Conservation (phyloP, 768 basidiomycete species). For the Vishniacozyma victoriae region DNA sequence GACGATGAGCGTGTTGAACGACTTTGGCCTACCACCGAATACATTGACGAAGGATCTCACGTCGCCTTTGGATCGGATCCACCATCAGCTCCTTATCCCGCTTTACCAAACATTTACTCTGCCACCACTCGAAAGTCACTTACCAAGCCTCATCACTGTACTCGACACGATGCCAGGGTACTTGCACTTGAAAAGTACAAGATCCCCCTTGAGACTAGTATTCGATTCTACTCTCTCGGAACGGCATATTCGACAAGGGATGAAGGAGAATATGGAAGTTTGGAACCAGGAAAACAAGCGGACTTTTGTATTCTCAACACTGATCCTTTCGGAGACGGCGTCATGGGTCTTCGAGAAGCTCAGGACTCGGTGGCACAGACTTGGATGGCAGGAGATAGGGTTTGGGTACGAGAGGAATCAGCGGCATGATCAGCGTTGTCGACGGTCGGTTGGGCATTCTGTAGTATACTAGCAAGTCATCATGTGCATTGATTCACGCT, state of each 20-base stretch:
- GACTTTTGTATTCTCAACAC: conserved; percentile 18
- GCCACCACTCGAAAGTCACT: conserved; percentile 18
- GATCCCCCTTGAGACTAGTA: conserved; percentile 1
- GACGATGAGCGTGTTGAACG: conserved; percentile 19
- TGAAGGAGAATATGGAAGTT: conserved; percentile 1
- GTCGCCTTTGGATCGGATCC: conserved; percentile 21
- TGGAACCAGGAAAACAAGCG: conserved; percentile 4
- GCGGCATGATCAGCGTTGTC: too few species aligned
- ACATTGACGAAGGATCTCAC: conserved; percentile 2
- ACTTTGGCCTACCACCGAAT: conserved; percentile 20
- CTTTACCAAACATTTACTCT: conserved; percentile 17
- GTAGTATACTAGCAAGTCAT: too few species aligned
- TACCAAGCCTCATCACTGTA: conserved; percentile 5
- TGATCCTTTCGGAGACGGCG: conserved; percentile 17
- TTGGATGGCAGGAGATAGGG: conserved; percentile 9
- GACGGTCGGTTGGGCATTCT: too few species aligned
- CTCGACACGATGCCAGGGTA: background rate
- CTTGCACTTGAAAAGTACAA: background rate
- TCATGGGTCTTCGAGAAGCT: conserved; percentile 10
- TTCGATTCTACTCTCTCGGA: conserved; percentile 5
- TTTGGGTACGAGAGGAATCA: too few species aligned
- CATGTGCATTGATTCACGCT: too few species aligned
- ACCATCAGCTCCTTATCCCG: conserved; percentile 17
- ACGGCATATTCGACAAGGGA: conserved; percentile 4
- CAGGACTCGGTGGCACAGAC: conserved; percentile 13